phyloP scores from a whole-genome alignment of 2,329 filamentous ascomycete species.

The Colletotrichum musicola region DNA sequence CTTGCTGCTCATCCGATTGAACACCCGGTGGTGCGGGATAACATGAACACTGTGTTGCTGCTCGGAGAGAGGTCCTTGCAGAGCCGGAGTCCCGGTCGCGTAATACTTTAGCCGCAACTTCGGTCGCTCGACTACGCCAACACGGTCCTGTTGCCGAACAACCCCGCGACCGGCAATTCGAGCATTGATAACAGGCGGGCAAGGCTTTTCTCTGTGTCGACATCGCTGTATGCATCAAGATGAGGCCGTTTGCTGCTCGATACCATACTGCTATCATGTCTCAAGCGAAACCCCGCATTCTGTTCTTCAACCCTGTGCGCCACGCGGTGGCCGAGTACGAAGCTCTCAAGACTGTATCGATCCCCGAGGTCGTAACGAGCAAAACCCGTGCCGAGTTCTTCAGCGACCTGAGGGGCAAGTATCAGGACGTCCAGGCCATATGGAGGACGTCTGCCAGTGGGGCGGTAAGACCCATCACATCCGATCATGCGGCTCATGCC shows the following conservation, averaged over 20 bases:
- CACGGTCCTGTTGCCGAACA: too few species aligned
- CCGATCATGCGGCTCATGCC: too few species aligned
- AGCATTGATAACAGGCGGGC: too few species aligned
- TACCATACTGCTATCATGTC: neutral
- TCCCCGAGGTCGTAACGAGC: conserved; percentile 41
- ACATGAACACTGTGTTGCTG: too few species aligned
- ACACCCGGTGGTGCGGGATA: too few species aligned
- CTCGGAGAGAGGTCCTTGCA: too few species aligned
- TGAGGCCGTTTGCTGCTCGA: neutral
- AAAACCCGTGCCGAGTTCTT: conserved; percentile 40
- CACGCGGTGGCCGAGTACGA: conserved; percentile 39
- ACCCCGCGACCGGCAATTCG: too few species aligned
- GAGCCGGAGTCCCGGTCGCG: too few species aligned
- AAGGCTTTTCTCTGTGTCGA: too few species aligned
- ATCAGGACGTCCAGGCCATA: conserved; percentile 39
- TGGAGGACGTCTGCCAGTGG: conserved; percentile 45
- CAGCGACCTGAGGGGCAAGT: conserved; percentile 39
- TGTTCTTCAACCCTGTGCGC: conserved; percentile 43
- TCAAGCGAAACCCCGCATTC: conserved; percentile 39
- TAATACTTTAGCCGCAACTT: too few species aligned
- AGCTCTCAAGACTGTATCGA: conserved; percentile 30
- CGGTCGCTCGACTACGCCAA: too few species aligned
- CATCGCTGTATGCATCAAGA: neutral
- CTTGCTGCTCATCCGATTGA: too few species aligned
- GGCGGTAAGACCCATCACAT: conserved; percentile 14